Evolutionary conservation across 805 yeast genomes (phyloP).

Genomic region (Candida namnaoensis): DNA sequence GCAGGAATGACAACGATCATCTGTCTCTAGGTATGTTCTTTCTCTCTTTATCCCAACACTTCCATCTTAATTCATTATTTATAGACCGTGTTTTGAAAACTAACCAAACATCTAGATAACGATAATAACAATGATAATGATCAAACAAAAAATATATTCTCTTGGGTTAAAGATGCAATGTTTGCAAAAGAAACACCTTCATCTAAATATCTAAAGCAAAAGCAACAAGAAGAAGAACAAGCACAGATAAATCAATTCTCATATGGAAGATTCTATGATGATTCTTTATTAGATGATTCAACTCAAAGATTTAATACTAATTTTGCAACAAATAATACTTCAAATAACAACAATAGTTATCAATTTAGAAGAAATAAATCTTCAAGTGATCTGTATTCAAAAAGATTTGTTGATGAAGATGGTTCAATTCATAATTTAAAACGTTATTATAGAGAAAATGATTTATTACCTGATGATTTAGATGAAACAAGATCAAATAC

Average conservation of each 20-base stretch:
- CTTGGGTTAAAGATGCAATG: constrained; percentile 17
- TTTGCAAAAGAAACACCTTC: constrained; percentile 17
- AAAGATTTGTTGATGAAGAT: neutral
- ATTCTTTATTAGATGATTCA: neutral
- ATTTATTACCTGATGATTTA: constrained; percentile 7
- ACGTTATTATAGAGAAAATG: constrained; percentile 9
- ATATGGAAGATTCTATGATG: constrained; percentile 1
- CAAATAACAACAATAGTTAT: too few species aligned
- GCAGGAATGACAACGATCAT: too few species aligned
- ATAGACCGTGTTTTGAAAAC: too few species aligned
- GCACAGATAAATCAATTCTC: neutral
- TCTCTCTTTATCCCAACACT: too few species aligned
- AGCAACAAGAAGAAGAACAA: neutral
- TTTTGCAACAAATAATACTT: too few species aligned
- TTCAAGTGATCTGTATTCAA: neutral
- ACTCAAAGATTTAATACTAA: constrained; percentile 1
- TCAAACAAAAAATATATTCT: neutral
- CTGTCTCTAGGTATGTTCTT: too few species aligned
- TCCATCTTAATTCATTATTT: too few species aligned
- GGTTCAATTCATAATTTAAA: neutral
- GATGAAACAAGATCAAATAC: too few species aligned
- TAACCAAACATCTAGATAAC: too few species aligned
- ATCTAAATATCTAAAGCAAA: constrained; percentile 10
- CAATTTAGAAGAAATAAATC: neutral
- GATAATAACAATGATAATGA: neutral